Evolutionary conservation across 352 stramenopile species (phyloP).

Genomic region (Pythium coloratum): DNA sequence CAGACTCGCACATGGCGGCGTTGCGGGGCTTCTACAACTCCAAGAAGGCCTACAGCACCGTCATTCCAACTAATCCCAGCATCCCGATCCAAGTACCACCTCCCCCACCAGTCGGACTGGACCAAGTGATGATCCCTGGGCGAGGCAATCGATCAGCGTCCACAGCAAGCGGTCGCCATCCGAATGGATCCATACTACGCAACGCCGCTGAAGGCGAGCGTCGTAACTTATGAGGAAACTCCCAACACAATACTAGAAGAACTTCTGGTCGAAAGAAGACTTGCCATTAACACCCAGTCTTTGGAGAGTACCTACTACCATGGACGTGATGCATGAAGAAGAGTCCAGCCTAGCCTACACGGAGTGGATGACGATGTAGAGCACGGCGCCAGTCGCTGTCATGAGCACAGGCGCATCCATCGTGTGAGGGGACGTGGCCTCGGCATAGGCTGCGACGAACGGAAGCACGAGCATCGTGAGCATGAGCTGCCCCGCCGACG

Average conservation of each 20-base stretch:
- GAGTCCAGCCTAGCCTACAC: constrained; percentile 35
- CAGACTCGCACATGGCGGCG: constrained; percentile 44
- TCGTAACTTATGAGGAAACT: constrained; percentile 11
- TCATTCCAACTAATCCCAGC: background rate
- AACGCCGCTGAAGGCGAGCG: background rate
- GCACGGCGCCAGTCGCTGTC: constrained; percentile 69
- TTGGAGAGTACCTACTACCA: background rate
- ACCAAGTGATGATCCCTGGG: background rate
- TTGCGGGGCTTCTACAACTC: constrained; percentile 44
- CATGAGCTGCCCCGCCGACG: constrained; percentile 60
- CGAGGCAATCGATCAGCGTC: constrained; percentile 4
- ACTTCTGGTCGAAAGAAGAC: background rate
- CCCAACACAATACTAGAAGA: background rate
- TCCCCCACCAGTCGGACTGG: background rate
- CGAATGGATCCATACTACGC: background rate
- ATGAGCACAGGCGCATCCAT: constrained; percentile 89
- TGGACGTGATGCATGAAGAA: background rate
- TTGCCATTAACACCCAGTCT: background rate
- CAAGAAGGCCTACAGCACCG: background rate
- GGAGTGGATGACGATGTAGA: constrained; percentile 80
- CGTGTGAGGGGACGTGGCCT: constrained; percentile 82
- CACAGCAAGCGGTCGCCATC: constrained; percentile 13
- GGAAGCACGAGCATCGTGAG: constrained; percentile 82
- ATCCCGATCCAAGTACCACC: background rate
- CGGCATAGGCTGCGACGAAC: constrained; percentile 79